Percentiles rank a stretch among this genome's conserved stretches.
Evolutionary conservation across 352 stramenopile species (phyloP).

Genomic region (Pythium dissotocum): DNA sequence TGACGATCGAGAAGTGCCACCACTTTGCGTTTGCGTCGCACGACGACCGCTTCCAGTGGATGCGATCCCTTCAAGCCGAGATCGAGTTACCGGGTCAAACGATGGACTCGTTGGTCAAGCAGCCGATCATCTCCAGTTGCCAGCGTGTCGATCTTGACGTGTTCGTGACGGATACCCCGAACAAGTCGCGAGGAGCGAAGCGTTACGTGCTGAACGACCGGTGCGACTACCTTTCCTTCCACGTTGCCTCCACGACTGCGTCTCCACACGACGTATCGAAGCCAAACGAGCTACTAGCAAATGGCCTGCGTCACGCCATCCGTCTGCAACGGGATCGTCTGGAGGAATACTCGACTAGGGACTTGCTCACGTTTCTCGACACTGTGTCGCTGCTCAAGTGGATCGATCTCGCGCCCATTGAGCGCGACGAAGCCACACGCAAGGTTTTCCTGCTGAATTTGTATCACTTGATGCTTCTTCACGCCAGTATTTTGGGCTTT

Average conservation of each 20-base stretch:
- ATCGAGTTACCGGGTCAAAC: slow-evolving; percentile 14
- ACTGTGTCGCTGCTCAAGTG: slow-evolving; percentile 35
- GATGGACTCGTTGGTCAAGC: slow-evolving; percentile 16
- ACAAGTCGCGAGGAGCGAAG: slow-evolving; percentile 27
- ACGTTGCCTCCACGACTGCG: not conserved
- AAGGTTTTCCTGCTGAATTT: slow-evolving; percentile 64
- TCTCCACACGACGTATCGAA: slow-evolving; percentile 8
- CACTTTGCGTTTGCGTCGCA: slow-evolving; percentile 45
- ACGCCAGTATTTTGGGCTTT: slow-evolving; percentile 44
- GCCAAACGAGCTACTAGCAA: slow-evolving; percentile 27
- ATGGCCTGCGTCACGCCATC: slow-evolving; percentile 23
- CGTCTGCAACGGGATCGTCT: slow-evolving; percentile 24
- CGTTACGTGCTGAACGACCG: slow-evolving; percentile 54
- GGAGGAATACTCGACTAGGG: slow-evolving; percentile 29
- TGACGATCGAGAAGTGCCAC: slow-evolving; percentile 42
- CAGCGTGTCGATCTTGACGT: slow-evolving; percentile 25
- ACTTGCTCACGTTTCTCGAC: slow-evolving; percentile 45
- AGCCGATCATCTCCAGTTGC: slow-evolving; percentile 27
- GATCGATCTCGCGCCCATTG: slow-evolving; percentile 27
- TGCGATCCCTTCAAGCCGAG: slow-evolving; percentile 21
- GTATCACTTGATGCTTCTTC: slow-evolving; percentile 52
- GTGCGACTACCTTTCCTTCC: slow-evolving; percentile 28
- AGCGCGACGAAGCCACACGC: slow-evolving; percentile 22
- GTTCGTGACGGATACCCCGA: slow-evolving; percentile 22
- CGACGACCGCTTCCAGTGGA: slow-evolving; percentile 42